A percentile compares a stretch with the other conserved stretches of the same genome.
These are phyloP conservation scores for Cytospora schulzeri DNA, from an alignment of 2,329 filamentous ascomycete genomes.

Conservation along the genomic window DNA sequence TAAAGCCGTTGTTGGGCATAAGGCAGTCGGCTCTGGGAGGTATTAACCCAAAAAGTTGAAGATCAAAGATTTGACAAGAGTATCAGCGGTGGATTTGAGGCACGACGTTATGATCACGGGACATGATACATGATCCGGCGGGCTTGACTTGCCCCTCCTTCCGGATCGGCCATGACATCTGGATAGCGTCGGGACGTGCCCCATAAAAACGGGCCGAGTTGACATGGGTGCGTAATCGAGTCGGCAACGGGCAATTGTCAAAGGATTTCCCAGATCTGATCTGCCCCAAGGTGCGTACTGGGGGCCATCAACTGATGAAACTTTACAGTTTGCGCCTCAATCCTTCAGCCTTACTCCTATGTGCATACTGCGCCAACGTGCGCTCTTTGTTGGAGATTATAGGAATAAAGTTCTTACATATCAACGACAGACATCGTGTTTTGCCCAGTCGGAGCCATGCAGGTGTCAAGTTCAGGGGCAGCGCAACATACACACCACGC, in stretches of 20 bases:
- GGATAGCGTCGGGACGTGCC: neutral
- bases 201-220: neutral
- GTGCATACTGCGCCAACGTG: too few species aligned
- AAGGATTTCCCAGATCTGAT: neutral
- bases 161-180: neutral
- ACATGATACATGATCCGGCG: neutral
- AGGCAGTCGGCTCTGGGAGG: neutral
- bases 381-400: too few species aligned
- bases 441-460: slow-evolving; percentile 12
- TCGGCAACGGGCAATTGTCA: neutral
- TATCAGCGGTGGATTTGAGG: neutral
- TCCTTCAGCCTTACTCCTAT: slow-evolving; percentile 8
- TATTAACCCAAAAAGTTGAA: neutral
- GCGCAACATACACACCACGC: neutral
- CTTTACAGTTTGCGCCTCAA: neutral
- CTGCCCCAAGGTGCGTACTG: neutral
- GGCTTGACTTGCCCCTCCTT: neutral
- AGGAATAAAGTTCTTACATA: too few species aligned
- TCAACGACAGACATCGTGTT: neutral
- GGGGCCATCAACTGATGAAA: neutral
- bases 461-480: slow-evolving; percentile 13
- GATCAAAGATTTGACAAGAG: neutral
- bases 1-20: slow-evolving; percentile 21
- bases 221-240: neutral
- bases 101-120: neutral